phyloP scores from a whole-genome alignment of 306 rosid genomes.

The Echinosophora koreensis region DNA sequence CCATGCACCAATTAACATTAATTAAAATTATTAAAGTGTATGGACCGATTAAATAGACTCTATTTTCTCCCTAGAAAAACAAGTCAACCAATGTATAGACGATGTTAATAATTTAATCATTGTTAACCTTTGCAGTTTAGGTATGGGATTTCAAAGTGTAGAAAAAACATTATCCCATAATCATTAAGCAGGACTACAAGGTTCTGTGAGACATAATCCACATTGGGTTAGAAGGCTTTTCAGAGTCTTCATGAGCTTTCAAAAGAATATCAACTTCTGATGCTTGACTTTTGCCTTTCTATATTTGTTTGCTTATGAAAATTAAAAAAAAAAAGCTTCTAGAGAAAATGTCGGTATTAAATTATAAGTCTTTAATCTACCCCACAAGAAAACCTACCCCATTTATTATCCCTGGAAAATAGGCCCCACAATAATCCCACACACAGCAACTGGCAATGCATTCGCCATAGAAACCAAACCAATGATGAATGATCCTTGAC shows the following conservation, averaged over 20 bases:
- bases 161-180: background rate
- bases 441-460: conserved; percentile 1
- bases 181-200: background rate
- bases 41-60: no score
- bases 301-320: conserved; percentile 3
- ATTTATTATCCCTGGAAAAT: conserved; percentile 34
- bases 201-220: background rate
- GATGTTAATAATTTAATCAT: background rate
- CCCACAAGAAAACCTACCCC: conserved; percentile 42
- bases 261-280: background rate
- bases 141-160: background rate
- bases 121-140: background rate
- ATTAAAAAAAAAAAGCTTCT: background rate
- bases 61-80: background rate
- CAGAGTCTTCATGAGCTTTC: background rate
- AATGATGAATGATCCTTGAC: background rate
- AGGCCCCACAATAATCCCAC: conserved; percentile 21
- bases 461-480: conserved; percentile 5
- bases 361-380: background rate
- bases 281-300: background rate
- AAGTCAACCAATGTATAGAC: background rate
- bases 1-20: background rate
- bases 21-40: no score
- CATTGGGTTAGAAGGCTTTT: background rate
- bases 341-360: conserved; percentile 31